Conservation (phyloP, 225 moss, liverwort and hornwort species). For the Bryoerythrophyllum caledonicum region DNA sequence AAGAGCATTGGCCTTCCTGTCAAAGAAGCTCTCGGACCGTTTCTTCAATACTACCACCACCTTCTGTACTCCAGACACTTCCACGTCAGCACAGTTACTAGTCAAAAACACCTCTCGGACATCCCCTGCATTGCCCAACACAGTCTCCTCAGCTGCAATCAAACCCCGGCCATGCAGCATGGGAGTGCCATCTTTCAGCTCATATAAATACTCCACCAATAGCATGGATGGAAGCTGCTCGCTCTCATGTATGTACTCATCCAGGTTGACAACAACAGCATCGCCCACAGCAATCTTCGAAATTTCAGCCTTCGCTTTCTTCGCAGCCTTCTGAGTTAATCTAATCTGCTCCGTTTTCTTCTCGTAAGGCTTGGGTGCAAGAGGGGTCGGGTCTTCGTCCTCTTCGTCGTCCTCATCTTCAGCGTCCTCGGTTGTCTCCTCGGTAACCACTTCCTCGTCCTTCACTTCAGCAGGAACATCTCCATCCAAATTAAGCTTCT, state of each 20-base stretch:
- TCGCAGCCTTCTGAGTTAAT: constrained; percentile 26
- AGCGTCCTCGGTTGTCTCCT: constrained; percentile 55
- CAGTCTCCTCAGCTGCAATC: constrained; percentile 60
- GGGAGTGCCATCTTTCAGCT: constrained; percentile 53
- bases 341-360: constrained; percentile 42
- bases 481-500: constrained; percentile 32
- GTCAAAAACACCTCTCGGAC: constrained; percentile 80
- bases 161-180: constrained; percentile 90
- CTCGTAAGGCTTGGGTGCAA: constrained; percentile 41
- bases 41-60: constrained; percentile 56
- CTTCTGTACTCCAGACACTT: constrained; percentile 50
- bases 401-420: constrained; percentile 67
- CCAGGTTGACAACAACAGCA: constrained; percentile 57
- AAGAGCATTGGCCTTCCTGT: constrained; percentile 64
- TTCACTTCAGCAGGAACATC: constrained; percentile 32
- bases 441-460: constrained; percentile 27
- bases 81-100: constrained; percentile 73
- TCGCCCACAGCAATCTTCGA: constrained; percentile 59
- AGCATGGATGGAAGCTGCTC: constrained; percentile 54
- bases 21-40: constrained; percentile 62
- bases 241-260: constrained; percentile 39
- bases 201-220: constrained; percentile 83
- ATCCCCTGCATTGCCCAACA: constrained; percentile 82
- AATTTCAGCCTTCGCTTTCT: constrained; percentile 39
- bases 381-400: constrained; percentile 54